Conservation (phyloP, 306 rosid species). For the Delonix regia region DNA sequence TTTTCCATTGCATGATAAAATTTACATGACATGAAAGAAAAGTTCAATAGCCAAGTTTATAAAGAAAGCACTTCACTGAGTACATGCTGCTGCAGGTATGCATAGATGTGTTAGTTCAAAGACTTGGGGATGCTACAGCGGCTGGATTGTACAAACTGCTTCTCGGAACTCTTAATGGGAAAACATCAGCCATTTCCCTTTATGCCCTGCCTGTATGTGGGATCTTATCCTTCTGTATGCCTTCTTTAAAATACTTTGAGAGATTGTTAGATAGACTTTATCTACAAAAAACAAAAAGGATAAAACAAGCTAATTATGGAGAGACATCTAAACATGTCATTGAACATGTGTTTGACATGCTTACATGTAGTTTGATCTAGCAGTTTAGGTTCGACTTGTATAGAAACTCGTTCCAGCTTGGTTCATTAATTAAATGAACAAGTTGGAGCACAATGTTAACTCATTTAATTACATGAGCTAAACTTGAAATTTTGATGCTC, state of each 20-base stretch:
- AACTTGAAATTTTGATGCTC: background rate
- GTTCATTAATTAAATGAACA: background rate
- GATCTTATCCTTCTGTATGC: slow-evolving; percentile 9
- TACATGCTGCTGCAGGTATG: slow-evolving; percentile 64
- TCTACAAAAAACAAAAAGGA: background rate
- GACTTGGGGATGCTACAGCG: slow-evolving; percentile 96
- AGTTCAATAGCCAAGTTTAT: background rate
- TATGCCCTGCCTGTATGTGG: slow-evolving; percentile 81
- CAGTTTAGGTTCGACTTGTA: background rate
- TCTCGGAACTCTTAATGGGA: slow-evolving; percentile 61
- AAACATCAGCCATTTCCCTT: slow-evolving; percentile 68
- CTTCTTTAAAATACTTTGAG: slow-evolving; percentile 2
- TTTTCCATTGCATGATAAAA: slow-evolving; percentile 17
- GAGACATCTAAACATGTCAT: background rate
- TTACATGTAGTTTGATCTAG: background rate
- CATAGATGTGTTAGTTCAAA: slow-evolving; percentile 90
- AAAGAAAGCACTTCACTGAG: slow-evolving; percentile 2
- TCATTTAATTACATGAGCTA: background rate
- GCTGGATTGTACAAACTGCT: slow-evolving; percentile 93
- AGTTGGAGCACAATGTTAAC: background rate
- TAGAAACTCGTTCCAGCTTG: background rate
- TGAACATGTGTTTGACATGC: background rate
- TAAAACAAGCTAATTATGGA: background rate
- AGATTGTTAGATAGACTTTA: background rate
- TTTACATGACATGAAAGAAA: background rate